phyloP scores from a whole-genome alignment of 1,284 basidiomycete species.

The Cryptococcus sp. region DNA sequence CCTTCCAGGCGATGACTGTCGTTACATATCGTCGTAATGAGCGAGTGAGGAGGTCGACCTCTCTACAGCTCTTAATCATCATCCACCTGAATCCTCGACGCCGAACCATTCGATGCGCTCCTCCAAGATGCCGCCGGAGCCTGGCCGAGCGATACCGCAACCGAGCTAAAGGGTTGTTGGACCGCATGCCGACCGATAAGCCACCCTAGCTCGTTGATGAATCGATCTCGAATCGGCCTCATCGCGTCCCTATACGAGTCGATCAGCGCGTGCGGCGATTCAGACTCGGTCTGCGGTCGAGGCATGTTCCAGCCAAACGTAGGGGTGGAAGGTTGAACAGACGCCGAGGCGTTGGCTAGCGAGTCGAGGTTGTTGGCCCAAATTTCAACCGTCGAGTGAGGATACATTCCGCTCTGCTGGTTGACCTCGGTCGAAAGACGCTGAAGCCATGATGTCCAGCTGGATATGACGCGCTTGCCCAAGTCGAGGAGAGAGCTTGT shows the following conservation, averaged over 20 bases:
- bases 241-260: slow-evolving; percentile 29
- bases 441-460: slow-evolving; percentile 32
- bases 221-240: slow-evolving; percentile 22
- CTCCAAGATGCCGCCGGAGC: neutral
- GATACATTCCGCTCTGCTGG: slow-evolving; percentile 39
- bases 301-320: slow-evolving; percentile 10
- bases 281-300: neutral
- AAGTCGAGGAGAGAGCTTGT: slow-evolving; percentile 25
- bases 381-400: slow-evolving; percentile 22
- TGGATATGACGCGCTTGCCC: slow-evolving; percentile 25
- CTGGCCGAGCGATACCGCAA: neutral
- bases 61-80: slow-evolving; percentile 1
- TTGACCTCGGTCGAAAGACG: slow-evolving; percentile 35
- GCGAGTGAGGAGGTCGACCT: no score
- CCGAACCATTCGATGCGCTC: no score
- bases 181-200: slow-evolving; percentile 21
- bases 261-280: slow-evolving; percentile 15
- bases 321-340: neutral
- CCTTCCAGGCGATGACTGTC: no score
- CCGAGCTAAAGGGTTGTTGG: neutral
- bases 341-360: slow-evolving; percentile 7
- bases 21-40: no score
- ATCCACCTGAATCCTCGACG: neutral
- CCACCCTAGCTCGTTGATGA: slow-evolving; percentile 36
- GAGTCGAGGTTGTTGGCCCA: slow-evolving; percentile 34